Base-by-base conservation (phyloP, 495 filamentous ascomycete species). In the Aspergillus homomorphus region DNA sequence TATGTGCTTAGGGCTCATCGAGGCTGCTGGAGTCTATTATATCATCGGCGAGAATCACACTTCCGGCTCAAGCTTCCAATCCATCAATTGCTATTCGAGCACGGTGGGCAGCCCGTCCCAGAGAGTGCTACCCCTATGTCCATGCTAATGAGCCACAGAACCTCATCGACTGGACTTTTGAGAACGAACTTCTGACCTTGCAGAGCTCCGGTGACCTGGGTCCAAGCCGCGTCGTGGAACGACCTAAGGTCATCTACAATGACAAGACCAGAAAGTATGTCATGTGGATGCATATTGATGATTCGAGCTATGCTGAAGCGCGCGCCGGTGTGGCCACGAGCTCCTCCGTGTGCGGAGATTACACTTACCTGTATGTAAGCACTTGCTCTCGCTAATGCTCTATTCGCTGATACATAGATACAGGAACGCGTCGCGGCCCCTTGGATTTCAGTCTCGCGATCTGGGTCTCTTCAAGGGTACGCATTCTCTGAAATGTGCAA, bases 261-360 rank as follows among this genome's bases (percentile, higher is more conserved):
- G 75, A 77, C 28, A 67, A 67, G 23, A 84, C 82, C 0, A 50
- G 57, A 7, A 76, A 83, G 53, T 86, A 81, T 66, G 77, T 80
- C 22, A 71, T 80, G 70, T 89, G 83, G 77, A 80, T 89, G 80
- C 86, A 89, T 62, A 85, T 88, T 61, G 86, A 89, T 61, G 78
- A 71, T 42, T 76, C 74, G 38, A 80, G 69, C 61, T 89, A 89
- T 57, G 80, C 77, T 1, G 85, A 88, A 30, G 86, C 86, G 10
- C 84, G 81, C 56, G 82, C 83, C 0, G 86, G 82, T 3, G 85
- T 89, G 33, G 86, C 85, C 0, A 84, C 80, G 0, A 77, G 79
- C 1, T 72, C 76, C 60, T 69, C 63, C 9, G 80, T 88, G 9
- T 89, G 86, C 64, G 85, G 85, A 7, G 70, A 66, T 19, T 89